Base-by-base conservation (phyloP, 2,329 filamentous ascomycete species). In the Salinomyces thailandicus region DNA sequence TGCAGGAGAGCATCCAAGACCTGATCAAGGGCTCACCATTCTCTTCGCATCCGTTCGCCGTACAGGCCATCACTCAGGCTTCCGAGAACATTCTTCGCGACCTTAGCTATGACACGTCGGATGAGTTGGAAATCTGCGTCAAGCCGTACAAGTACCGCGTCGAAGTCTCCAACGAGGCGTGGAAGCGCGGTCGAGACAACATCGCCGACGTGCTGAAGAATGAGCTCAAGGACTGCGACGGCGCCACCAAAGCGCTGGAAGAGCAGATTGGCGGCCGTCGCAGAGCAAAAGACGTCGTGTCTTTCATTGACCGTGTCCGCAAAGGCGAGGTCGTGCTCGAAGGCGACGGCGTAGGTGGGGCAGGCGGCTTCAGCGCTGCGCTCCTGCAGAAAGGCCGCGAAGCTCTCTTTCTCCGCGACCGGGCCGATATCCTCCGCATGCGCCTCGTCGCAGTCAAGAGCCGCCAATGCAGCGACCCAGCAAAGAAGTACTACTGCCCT, bases 131-230 rank as follows among this genome's bases (percentile, higher is more conserved):
- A 61, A 96, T 96, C 57, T 98, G 89, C 57, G 93, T 98, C 62
- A 98, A 98, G 61, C 91, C 93, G 0, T 98, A 89, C 68, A 98
- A 98, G 58, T 96, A 89, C 49, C 86, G 95, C 44, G 93, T 98
- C 40, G 91, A 98, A 51, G 79, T 98, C 30, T 85, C 94, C 53
- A 83, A 87, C 26, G 71, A 77, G 5, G 93, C 98, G 58, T 98
- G 91, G 91, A 61, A 70, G 3, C 77, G 82, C 42, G 87, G 86
- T 0, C 72, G 89, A 35, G 86, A 94, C 31, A 91, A 93, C 49
- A 80, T 89, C 1, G 73, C 77, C 26, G 72, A 69, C 6, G 78
- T 91, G 1, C 65, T 98, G n/a, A 93, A 93, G 60, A 79, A 81
- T 34, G 91, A 98, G 58, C 69, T 98, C 3, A 72, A 75, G 39